These are phyloP conservation scores for Monosporascus sp. DNA, from an alignment of 2,329 filamentous ascomycete genomes.

Conservation along the genomic window DNA sequence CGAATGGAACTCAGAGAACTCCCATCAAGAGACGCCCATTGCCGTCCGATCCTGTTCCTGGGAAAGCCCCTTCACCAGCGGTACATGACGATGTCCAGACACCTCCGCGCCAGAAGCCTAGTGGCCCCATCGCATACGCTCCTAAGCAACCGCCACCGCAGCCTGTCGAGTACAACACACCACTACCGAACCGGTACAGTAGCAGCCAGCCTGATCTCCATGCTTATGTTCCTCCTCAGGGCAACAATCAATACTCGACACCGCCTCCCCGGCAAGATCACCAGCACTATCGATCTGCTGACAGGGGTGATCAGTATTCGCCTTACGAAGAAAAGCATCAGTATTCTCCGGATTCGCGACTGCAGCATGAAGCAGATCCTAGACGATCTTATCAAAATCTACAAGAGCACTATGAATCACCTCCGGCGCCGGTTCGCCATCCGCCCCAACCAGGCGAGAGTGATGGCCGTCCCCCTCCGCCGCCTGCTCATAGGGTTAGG, in stretches of 20 bases:
- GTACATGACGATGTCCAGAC: constrained; percentile 40
- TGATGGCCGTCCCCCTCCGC: constrained; percentile 46
- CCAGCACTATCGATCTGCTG: constrained; percentile 18
- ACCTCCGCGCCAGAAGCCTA: constrained; percentile 42
- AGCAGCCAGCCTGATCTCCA: constrained; percentile 31
- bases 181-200: constrained; percentile 26
- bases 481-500: constrained; percentile 48
- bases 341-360: constrained; percentile 29
- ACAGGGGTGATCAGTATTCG: constrained; percentile 19
- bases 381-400: constrained; percentile 14
- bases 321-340: constrained; percentile 23
- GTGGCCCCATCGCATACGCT: constrained; percentile 34
- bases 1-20: constrained; percentile 33
- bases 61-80: constrained; percentile 39
- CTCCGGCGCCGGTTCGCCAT: constrained; percentile 14
- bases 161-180: constrained; percentile 43
- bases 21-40: constrained; percentile 78
- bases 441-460: constrained; percentile 33
- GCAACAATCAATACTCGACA: constrained; percentile 25
- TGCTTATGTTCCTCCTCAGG: constrained; percentile 23
- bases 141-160: constrained; percentile 50
- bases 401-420: constrained; percentile 14
- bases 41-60: constrained; percentile 68
- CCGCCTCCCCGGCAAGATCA: constrained; percentile 33
- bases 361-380: constrained; percentile 19